Base-by-base conservation (phyloP, 495 filamentous ascomycete genomes). In the Penicillium herquei region DNA sequence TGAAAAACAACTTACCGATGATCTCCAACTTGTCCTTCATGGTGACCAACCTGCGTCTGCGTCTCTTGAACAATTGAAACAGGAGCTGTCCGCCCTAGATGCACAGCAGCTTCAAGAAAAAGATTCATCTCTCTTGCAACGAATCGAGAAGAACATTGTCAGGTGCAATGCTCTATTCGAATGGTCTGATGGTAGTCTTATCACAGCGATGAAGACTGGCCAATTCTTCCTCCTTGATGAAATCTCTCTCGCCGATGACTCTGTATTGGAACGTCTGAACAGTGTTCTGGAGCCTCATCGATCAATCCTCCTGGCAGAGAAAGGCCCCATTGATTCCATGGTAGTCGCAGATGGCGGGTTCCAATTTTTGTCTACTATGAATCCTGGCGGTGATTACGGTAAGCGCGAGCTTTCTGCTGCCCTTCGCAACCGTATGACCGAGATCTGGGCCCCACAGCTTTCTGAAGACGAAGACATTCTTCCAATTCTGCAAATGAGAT, bases 341-440 rank as follows among this genome's bases (percentile, higher is more conserved):
- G 77, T 99, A 39, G 78, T 81, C 37, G 95, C 88, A 17, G 70
- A 80, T n/a, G 78, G 86, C 30, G 91, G 89, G 1, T 99, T 97
- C 71, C 93, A 98, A 66, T 96, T 98, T 65, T 77, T 98, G 44
- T 93, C 95, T 13, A 99, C 95, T 3, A 99, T 99, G 95, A 99
- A 99, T 59, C 95, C 95, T 8, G 95, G 94, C 37, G 95, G 95
- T 51, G 95, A 99, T 64, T 98, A 96, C 68, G 95, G 95, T 52
- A 99, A 99, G 67, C 87, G 88, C 59, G 95, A 99, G 69, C 84
- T 99, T 43, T 98, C 95, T 3, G 92, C 93, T 6, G 95, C 95
- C 21, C 77, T 99, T 50, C 83, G 95, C 21, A 98, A 99, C 67
- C 87, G 95, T 39, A 97, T 99, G 74, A 99, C 95, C 0, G 95